These are phyloP conservation scores for Cryptococcus maquisensis DNA, from an alignment of 1,284 basidiomycete species.

Conservation along the genomic window DNA sequence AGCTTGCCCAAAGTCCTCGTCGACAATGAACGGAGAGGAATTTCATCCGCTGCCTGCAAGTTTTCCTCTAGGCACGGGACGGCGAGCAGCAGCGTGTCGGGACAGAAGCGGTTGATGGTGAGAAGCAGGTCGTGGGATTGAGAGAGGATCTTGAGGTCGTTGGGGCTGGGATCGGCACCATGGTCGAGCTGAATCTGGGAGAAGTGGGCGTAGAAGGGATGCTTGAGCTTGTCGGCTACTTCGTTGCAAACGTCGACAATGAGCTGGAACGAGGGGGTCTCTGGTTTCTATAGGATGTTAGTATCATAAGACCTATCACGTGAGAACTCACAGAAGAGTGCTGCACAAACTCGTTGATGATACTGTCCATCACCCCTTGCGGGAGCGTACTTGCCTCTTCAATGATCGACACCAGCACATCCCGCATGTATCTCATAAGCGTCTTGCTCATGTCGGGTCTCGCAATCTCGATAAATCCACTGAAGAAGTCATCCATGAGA, in stretches of 20 bases:
- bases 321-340: constrained; percentile 50
- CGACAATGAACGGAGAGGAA: constrained; percentile 68
- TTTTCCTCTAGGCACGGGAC: constrained; percentile 92
- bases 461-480: constrained; percentile 73
- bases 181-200: constrained; percentile 73
- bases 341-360: constrained; percentile 81
- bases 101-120: constrained; percentile 73
- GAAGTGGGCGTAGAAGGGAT: constrained; percentile 74
- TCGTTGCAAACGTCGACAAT: constrained; percentile 82
- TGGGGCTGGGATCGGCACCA: constrained; percentile 49
- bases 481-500: constrained; percentile 77
- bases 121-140: constrained; percentile 79
- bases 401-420: constrained; percentile 82
- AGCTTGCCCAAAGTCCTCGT: constrained; percentile 84
- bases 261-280: constrained; percentile 75
- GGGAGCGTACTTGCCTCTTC: constrained; percentile 78
- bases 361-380: constrained; percentile 68
- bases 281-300: constrained; percentile 55
- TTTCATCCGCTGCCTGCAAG: constrained; percentile 66
- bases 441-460: constrained; percentile 74
- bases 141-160: constrained; percentile 54
- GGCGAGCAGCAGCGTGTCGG: constrained; percentile 77
- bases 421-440: constrained; percentile 79
- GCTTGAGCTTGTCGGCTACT: constrained; percentile 79
- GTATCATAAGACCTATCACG: background rate